Evolutionary conservation across 2,329 filamentous ascomycete species (phyloP), one percentile per base, ranked within the genome.

Genomic region (Aquanectria penicillioides): DNA sequence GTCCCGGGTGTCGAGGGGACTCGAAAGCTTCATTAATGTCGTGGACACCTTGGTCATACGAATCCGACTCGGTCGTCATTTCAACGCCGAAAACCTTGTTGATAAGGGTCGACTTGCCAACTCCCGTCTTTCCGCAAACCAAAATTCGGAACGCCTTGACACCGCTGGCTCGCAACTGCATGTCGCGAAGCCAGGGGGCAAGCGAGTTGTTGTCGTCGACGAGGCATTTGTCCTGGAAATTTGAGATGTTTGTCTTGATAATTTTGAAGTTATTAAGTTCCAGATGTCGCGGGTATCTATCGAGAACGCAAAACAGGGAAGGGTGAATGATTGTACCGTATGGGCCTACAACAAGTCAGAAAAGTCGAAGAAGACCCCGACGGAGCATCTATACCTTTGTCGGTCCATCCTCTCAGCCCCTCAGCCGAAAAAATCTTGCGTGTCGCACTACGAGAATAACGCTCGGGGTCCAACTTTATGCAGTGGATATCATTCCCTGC

Each of bases 11-110:
- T 23, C 59, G 61, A 0, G 67, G 67, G 2, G 67, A 69, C 10
- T 69, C 67, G 8, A 70, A 69, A 0, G 67, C 67, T 2, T 66
- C 64, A 3, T 69, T 69, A 6, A 69, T 70, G 10, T 69, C 67
- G 12, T 69, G 67, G 2, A 69, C 67, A 2, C 67, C 67, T 7
- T 69, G 67, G 0, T 66, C 52, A 8, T 69, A 69, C 1, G 67
- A 69, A 0, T 59, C 17, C 2, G 67, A 69, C 46, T 69, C 67
- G 1, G 60, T 59, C 0, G 67, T 69, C 60, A 69, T 66, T 22
- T 69, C 67, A 18, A 69, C 67, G 1, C 67, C 67, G 43, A 69
- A 69, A 3, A 69, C 67, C 12, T 67, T 69, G 46, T 69, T 69
- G 36, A 69, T 69, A n/a, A 69, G 20, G 0, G 67, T 69, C n/a